These are phyloP conservation scores for Salix udensis DNA, from an alignment of 345 rosid species.

Conservation along the genomic window DNA sequence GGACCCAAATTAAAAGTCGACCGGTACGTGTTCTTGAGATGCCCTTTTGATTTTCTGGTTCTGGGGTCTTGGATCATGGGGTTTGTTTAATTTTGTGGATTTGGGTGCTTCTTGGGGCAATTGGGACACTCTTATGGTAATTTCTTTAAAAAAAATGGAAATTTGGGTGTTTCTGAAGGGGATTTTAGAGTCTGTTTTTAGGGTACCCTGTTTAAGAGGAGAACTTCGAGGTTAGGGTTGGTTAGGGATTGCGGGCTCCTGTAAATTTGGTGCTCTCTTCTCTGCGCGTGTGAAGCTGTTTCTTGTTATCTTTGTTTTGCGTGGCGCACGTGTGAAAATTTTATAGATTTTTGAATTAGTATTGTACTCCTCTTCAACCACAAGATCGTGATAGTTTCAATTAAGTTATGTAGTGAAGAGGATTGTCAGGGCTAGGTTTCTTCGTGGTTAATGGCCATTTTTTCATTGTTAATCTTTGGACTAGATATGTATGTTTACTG, in stretches of 20 bases:
- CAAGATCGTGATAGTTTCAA: not conserved
- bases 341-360: not conserved
- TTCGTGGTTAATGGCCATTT: not conserved
- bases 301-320: not conserved
- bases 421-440: not conserved
- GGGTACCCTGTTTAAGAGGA: not conserved
- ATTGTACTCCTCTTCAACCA: not conserved
- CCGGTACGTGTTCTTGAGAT: constrained; percentile 35
- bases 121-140: not conserved
- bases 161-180: not conserved
- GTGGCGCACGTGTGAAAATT: not conserved
- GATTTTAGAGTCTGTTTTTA: constrained; percentile 1
- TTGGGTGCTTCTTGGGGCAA: constrained; percentile 15
- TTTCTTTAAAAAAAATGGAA: not conserved
- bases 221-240: constrained; percentile 4
- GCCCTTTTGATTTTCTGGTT: constrained; percentile 19
- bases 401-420: not conserved
- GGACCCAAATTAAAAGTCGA: constrained; percentile 18
- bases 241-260: constrained; percentile 1
- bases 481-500: not conserved
- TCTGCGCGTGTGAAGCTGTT: not conserved
- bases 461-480: not conserved
- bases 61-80: constrained; percentile 7
- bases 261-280: constrained; percentile 1
- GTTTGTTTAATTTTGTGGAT: constrained; percentile 17